Conservation (phyloP, 2,329 filamentous ascomycete species). For the Xylariomycetidae sp. region DNA sequence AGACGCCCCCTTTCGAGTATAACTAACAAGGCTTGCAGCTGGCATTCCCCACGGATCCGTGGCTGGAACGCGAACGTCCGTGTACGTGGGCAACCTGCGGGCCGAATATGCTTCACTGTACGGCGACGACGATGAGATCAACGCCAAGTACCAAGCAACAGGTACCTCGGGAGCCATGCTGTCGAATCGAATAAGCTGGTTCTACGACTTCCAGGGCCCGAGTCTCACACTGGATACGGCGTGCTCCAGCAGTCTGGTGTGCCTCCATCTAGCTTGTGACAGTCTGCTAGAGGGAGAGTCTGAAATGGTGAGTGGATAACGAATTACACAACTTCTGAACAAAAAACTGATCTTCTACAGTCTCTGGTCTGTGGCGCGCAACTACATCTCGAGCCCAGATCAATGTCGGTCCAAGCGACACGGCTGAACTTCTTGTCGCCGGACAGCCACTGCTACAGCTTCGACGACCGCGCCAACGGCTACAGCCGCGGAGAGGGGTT, state of each 20-base stretch:
- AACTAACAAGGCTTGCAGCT: not conserved
- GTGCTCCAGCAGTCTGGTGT: slow-evolving; percentile 1
- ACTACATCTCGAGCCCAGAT: not conserved
- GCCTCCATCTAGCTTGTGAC: slow-evolving; percentile 1
- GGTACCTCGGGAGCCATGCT: slow-evolving; percentile 1
- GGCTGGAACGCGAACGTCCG: slow-evolving; percentile 2
- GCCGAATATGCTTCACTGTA: slow-evolving; percentile 1
- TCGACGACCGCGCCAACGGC: slow-evolving; percentile 34
- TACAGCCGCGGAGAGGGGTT: slow-evolving; percentile 40
- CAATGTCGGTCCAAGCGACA: not conserved
- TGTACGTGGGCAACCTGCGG: slow-evolving; percentile 4
- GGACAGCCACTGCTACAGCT: slow-evolving; percentile 21
- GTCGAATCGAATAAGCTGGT: slow-evolving; percentile 1
- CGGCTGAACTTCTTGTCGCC: slow-evolving; percentile 5
- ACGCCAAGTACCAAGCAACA: slow-evolving; percentile 2
- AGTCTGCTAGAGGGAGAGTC: slow-evolving; percentile 1
- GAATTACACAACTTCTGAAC: too few species aligned
- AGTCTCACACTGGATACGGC: slow-evolving; percentile 1
- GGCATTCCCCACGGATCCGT: slow-evolving; percentile 1
- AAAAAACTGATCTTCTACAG: too few species aligned
- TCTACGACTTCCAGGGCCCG: slow-evolving; percentile 1
- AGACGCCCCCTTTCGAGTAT: not conserved
- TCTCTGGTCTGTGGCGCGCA: slow-evolving; percentile 1
- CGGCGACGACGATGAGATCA: slow-evolving; percentile 2
- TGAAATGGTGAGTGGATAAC: not conserved